Percentiles rank a stretch among this genome's conserved stretches.
Evolutionary conservation across 208 protist genomes (phyloP).

Genomic region (Acanthamoeba sp.): DNA sequence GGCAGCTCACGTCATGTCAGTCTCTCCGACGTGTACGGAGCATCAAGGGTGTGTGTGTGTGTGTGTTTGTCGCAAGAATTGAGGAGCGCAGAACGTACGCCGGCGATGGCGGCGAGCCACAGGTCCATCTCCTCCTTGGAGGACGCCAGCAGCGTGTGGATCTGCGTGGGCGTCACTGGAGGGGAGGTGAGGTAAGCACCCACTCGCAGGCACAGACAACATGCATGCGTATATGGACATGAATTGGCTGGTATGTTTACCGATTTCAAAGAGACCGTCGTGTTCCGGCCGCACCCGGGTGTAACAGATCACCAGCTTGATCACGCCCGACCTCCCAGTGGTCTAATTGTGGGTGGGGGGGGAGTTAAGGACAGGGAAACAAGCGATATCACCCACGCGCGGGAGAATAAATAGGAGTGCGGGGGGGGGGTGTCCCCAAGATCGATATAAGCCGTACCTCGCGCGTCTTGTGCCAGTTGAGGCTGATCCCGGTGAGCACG

Average conservation of each 20-base stretch:
- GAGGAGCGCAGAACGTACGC: background rate
- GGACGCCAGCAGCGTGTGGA: background rate
- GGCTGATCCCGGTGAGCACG: background rate
- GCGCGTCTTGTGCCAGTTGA: background rate
- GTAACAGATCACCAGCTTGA: constrained; percentile 1
- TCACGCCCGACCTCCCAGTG: background rate
- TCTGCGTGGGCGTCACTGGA: background rate
- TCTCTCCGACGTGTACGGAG: no score
- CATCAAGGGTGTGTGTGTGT: background rate
- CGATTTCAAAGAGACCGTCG: background rate
- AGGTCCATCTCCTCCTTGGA: constrained; percentile 8
- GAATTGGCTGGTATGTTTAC: no score
- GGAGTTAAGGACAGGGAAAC: background rate
- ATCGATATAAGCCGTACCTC: no score
- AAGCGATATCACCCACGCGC: no score
- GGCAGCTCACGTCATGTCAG: no score
- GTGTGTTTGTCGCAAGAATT: background rate
- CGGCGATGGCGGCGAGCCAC: background rate
- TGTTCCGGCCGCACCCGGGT: constrained; percentile 9
- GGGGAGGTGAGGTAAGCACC: background rate
- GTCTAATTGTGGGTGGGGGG: background rate
- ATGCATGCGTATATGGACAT: no score
- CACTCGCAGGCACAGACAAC: no score
- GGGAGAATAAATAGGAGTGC: no score
- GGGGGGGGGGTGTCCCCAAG: no score